Evolutionary conservation across 164 flowering plant genomes (phyloP).

Genomic region (Taxillus chinensis): DNA sequence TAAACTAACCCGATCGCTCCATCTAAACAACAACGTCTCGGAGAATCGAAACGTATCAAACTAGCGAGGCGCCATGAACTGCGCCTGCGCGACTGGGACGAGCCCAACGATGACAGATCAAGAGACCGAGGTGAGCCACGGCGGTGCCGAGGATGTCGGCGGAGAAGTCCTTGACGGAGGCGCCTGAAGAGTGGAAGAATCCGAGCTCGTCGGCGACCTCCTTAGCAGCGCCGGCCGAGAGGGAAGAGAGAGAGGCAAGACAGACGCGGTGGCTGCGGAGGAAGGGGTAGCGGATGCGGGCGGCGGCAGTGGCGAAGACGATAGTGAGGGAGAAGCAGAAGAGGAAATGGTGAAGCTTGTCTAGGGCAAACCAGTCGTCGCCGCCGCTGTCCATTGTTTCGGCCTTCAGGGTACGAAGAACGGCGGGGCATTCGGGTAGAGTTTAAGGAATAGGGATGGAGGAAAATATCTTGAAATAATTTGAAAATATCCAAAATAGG

Average conservation of each 20-base stretch:
- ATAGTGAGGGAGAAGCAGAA: slow-evolving; percentile 64
- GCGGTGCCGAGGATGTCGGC: slow-evolving; percentile 62
- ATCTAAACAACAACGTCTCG: too few relatives aligned
- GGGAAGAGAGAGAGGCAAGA: slow-evolving; percentile 47
- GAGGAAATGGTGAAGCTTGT: slow-evolving; percentile 77
- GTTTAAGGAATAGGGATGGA: too few relatives aligned
- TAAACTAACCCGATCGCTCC: too few relatives aligned
- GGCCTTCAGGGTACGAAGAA: too few relatives aligned
- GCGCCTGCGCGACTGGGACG: slow-evolving; percentile 8
- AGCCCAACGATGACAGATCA: slow-evolving; percentile 7
- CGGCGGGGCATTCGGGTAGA: too few relatives aligned
- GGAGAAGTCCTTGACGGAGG: slow-evolving; percentile 59
- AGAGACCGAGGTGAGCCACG: slow-evolving; percentile 32
- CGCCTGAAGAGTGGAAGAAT: slow-evolving; percentile 66
- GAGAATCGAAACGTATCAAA: not conserved
- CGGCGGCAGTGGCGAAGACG: slow-evolving; percentile 27
- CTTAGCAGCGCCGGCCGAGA: slow-evolving; percentile 75
- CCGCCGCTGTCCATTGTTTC: slow-evolving; percentile 3
- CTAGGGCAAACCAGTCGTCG: slow-evolving; percentile 72
- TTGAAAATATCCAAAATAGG: too few relatives aligned
- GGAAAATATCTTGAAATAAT: too few relatives aligned
- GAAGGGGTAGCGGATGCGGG: slow-evolving; percentile 30
- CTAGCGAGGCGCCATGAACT: not conserved
- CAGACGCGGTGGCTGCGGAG: slow-evolving; percentile 45
- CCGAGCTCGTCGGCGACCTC: slow-evolving; percentile 81